These are phyloP conservation scores for Afroboletus lepidellus DNA, from an alignment of 1,284 basidiomycete genomes.

Conservation along the genomic window DNA sequence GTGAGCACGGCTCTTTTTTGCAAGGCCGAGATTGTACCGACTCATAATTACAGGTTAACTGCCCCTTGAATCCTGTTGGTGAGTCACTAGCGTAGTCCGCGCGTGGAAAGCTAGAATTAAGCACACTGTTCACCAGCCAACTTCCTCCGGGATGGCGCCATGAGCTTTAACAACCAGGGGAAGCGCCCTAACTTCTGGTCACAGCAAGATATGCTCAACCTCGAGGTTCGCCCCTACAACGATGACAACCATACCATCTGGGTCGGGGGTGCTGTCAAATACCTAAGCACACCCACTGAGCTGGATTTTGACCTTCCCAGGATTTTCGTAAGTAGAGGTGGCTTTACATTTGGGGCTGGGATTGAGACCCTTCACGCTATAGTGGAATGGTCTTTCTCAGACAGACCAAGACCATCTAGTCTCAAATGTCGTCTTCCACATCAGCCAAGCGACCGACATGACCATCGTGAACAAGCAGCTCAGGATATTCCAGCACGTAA, in stretches of 20 bases:
- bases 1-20: background rate
- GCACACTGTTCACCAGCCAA: background rate
- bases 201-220: background rate
- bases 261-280: slow-evolving; percentile 24
- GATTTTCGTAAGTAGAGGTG: slow-evolving; percentile 17
- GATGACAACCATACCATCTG: slow-evolving; percentile 26
- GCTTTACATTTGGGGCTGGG: background rate
- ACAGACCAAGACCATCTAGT: slow-evolving; percentile 20
- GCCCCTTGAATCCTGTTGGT: background rate
- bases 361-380: background rate
- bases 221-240: slow-evolving; percentile 12
- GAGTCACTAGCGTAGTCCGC: background rate
- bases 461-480: slow-evolving; percentile 18
- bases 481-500: slow-evolving; percentile 23
- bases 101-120: background rate
- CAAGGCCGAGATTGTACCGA: background rate
- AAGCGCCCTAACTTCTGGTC: slow-evolving; percentile 1
- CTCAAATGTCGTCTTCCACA: slow-evolving; percentile 18
- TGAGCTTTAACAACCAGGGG: background rate
- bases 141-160: background rate
- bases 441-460: slow-evolving; percentile 14
- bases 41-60: background rate
- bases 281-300: slow-evolving; percentile 22
- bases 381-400: slow-evolving; percentile 23
- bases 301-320: slow-evolving; percentile 27